phyloP scores from a whole-genome alignment of 2,329 filamentous ascomycete genomes.

The Botrytis aclada region DNA sequence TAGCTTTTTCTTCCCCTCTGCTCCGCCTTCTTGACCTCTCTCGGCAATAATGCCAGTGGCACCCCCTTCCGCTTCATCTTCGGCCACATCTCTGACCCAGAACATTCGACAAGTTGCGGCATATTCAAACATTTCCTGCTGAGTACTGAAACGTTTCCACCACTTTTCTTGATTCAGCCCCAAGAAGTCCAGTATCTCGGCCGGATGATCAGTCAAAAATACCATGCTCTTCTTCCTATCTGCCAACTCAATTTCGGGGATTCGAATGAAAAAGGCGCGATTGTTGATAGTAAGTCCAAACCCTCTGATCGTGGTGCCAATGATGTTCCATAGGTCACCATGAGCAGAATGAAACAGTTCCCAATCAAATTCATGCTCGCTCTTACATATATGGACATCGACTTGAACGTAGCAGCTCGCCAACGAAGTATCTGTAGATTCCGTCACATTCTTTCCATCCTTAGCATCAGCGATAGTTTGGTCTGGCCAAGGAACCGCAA shows the following conservation, averaged over 20 bases:
- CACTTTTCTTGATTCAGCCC: constrained; percentile 53
- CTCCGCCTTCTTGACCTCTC: constrained; percentile 35
- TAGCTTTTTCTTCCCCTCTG: constrained; percentile 40
- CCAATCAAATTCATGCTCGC: constrained; percentile 52
- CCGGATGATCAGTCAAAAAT: constrained; percentile 57
- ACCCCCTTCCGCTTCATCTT: constrained; percentile 27
- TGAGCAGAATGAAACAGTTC: constrained; percentile 66
- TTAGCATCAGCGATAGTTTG: not conserved
- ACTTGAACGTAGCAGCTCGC: constrained; percentile 58
- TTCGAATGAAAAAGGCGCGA: constrained; percentile 59
- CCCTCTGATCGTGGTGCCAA: constrained; percentile 61
- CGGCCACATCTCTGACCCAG: constrained; percentile 41
- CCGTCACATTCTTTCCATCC: not conserved
- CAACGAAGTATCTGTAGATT: not conserved
- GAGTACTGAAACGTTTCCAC: constrained; percentile 52
- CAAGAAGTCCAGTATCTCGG: constrained; percentile 58
- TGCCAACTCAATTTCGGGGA: constrained; percentile 62
- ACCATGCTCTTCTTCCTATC: constrained; percentile 56
- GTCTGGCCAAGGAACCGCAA: constrained; percentile 56
- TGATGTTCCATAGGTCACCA: constrained; percentile 66
- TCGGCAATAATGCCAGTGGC: constrained; percentile 9
- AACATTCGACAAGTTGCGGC: constrained; percentile 58
- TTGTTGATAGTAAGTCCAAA: constrained; percentile 66
- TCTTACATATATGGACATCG: constrained; percentile 58
- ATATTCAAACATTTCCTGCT: constrained; percentile 61